Evolutionary conservation across 169 alveolate species (phyloP).

Genomic region (Eimeria falciformis): DNA sequence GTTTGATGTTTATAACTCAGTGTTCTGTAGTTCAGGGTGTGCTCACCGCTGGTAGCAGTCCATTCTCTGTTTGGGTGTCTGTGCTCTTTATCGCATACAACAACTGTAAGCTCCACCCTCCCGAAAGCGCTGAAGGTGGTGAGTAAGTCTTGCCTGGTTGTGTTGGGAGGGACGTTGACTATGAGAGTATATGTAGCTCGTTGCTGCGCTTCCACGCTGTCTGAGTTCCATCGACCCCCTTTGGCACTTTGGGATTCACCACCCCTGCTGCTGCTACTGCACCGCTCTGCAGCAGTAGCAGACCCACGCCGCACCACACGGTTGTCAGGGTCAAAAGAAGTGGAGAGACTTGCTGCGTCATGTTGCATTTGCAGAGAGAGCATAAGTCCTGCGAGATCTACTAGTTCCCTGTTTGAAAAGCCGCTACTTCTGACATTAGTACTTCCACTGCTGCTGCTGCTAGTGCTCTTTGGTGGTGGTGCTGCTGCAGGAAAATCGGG

Average conservation of each 20-base stretch:
- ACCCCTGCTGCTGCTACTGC: background rate
- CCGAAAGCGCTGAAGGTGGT: slow-evolving; percentile 82
- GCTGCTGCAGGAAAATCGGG: background rate
- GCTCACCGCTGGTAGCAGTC: slow-evolving; percentile 81
- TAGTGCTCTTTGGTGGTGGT: background rate
- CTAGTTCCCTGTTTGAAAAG: background rate
- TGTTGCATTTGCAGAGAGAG: background rate
- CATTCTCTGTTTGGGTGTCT: slow-evolving; percentile 85
- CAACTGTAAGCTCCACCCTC: slow-evolving; percentile 83
- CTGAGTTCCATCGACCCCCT: background rate
- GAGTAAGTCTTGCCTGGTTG: slow-evolving; percentile 81
- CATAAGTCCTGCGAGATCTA: slow-evolving; percentile 7
- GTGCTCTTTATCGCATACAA: slow-evolving; percentile 83
- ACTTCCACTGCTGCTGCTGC: background rate
- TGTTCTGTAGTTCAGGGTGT: background rate
- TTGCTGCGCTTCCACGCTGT: background rate
- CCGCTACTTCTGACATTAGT: background rate
- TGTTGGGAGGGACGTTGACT: slow-evolving; percentile 83
- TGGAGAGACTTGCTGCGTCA: background rate
- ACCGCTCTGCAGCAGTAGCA: background rate
- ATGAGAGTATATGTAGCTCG: slow-evolving; percentile 81
- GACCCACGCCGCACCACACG: background rate
- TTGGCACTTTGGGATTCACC: background rate
- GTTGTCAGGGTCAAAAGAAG: background rate
- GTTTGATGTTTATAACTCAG: background rate